These are phyloP conservation scores for Rubroshorea leprosula DNA, from an alignment of 345 rosid species.

Conservation along the genomic window DNA sequence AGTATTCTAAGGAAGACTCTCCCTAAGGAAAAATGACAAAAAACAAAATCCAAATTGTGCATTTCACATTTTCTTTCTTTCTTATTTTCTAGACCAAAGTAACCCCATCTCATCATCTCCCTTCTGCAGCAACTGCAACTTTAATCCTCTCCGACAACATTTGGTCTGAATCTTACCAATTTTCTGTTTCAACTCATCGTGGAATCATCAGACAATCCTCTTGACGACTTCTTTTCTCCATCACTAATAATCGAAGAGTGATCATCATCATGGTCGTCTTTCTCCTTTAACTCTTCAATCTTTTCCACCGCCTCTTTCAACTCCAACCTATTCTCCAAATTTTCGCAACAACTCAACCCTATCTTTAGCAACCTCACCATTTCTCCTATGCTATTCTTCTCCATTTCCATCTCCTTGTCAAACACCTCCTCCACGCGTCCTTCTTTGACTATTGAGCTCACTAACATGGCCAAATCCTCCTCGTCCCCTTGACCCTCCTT, in stretches of 20 bases:
- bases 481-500: conserved; percentile 32
- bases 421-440: conserved; percentile 33
- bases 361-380: conserved; percentile 53
- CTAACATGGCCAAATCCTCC: conserved; percentile 53
- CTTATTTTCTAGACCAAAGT: too few species aligned
- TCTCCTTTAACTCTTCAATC: conserved; percentile 56
- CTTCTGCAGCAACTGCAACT: too few species aligned
- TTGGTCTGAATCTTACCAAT: too few species aligned
- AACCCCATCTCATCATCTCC: too few species aligned
- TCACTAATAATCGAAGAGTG: conserved; percentile 49
- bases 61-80: too few species aligned
- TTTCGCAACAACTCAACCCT: conserved; percentile 59
- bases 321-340: conserved; percentile 74
- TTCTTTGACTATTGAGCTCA: conserved; percentile 24
- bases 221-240: conserved; percentile 27
- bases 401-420: conserved; percentile 50
- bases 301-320: conserved; percentile 54
- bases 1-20: too few species aligned
- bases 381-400: conserved; percentile 32
- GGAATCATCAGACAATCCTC: background rate
- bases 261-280: conserved; percentile 47
- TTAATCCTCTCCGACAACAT: background rate
- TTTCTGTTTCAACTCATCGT: background rate
- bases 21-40: too few species aligned
- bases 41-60: too few species aligned